phyloP scores from a whole-genome alignment of 1,139 yeast genomes.

The Diutina pseudorugosa region DNA sequence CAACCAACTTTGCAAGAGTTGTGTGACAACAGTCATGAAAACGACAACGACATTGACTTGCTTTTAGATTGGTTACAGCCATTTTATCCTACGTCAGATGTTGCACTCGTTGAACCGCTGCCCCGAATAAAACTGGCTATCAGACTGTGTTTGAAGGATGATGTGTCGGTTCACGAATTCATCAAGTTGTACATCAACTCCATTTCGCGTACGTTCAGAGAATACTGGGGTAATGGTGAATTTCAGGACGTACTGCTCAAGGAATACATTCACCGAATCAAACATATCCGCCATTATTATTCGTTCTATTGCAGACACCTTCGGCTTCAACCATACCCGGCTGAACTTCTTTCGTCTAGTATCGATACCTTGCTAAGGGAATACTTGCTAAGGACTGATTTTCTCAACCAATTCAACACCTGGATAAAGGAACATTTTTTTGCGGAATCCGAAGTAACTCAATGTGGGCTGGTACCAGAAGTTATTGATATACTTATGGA shows the following conservation, averaged over 20 bases:
- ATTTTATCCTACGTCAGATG: slow-evolving; percentile 13
- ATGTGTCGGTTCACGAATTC: slow-evolving; percentile 21
- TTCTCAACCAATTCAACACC: neutral
- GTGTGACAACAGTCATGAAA: slow-evolving; percentile 12
- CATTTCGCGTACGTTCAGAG: slow-evolving; percentile 8
- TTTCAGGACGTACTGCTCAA: neutral
- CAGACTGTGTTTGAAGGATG: slow-evolving; percentile 26
- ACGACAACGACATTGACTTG: slow-evolving; percentile 30
- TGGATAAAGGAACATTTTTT: neutral
- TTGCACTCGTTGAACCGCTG: slow-evolving; percentile 13
- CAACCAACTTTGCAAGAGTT: slow-evolving; percentile 7
- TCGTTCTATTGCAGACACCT: neutral
- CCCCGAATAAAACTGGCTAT: slow-evolving; percentile 27
- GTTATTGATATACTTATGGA: slow-evolving; percentile 4
- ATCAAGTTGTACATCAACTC: slow-evolving; percentile 25
- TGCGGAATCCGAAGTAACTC: neutral
- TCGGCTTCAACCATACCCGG: neutral
- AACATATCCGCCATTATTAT: neutral
- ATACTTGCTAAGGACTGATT: neutral
- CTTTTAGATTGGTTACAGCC: slow-evolving; percentile 29
- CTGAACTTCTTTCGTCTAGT: neutral
- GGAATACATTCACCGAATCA: neutral
- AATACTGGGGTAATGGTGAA: neutral
- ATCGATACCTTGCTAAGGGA: neutral
- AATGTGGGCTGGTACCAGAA: slow-evolving; percentile 5